Evolutionary conservation across 495 filamentous ascomycete species (phyloP), one percentile per base, ranked within the genome.

Genomic region (Trichoderma reesei): DNA sequence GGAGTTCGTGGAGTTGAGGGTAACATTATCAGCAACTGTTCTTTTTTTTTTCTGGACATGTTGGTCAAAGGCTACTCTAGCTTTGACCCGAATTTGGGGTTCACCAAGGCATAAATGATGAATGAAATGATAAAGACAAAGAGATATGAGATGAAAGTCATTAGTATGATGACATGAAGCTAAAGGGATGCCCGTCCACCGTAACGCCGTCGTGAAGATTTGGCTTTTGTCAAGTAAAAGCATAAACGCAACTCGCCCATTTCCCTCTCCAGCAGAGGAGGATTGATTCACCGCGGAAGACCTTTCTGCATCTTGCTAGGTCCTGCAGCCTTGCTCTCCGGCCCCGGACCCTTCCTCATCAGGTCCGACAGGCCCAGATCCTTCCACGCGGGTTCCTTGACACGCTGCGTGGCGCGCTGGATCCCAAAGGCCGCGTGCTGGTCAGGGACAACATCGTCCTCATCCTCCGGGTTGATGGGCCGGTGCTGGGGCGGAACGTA

Each of bases 341-440:
- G 3, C 44, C 59, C 39, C 26, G 85, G 85, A 0, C 85, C 86
- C 64, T 79, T 77, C 42, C 75, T 77, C 79, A 92, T 87, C 66
- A 95, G 76, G 63, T 86, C 86, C 48, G 82, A 79, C 38, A 97
- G 73, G 1, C 91, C 91, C 13, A 96, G 71, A 78, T 97, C 94
- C 70, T 89, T 86, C 94, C 93, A 97, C 4, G 87, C 85, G 3
- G 85, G 77, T 76, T 92, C 91, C 62, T 81, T 78, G 67, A 75
- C 76, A 61, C 82, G 83, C 76, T 89, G 86, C 67, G 86, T 96
- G 0, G 93, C 94, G 68, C 92, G 84, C 69, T 88, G 83, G 69
- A 98, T 97, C 2, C 94, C 94, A 76, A 96, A 98, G 6, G 94
- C 94, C 1, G 94, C 92, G 74, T 98, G 94, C 79, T 96, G 92